Percentiles rank a stretch among this genome's conserved stretches.
Conservation (phyloP, 495 filamentous ascomycete genomes). For the Aspergillus avenaceus region DNA sequence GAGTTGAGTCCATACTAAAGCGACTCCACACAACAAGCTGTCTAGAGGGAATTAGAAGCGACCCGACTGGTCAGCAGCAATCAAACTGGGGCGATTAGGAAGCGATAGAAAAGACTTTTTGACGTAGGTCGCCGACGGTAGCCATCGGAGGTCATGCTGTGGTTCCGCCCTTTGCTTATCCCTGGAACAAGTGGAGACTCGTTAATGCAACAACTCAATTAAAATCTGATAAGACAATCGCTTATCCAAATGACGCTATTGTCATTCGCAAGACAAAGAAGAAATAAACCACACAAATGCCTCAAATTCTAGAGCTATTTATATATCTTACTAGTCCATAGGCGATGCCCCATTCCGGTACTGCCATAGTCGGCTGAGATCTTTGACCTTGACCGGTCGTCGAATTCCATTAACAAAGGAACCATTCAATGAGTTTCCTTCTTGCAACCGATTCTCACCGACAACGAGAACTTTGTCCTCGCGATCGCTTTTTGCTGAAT, state of each 20-base stretch:
- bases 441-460: background rate
- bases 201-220: background rate
- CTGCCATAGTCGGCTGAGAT: constrained; percentile 69
- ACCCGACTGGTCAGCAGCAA: background rate
- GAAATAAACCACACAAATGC: background rate
- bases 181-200: background rate
- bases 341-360: constrained; percentile 68
- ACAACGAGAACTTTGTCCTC: background rate
- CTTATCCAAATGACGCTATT: background rate
- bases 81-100: background rate
- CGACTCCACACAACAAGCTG: background rate
- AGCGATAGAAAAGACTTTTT: background rate
- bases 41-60: background rate
- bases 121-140: background rate
- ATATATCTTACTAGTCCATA: background rate
- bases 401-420: no score
- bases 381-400: constrained; percentile 48
- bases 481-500: no score
- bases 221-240: background rate
- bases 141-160: background rate
- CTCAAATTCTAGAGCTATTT: no score
- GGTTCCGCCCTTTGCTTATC: background rate
- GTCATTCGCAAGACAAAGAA: background rate
- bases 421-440: background rate
- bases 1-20: background rate